Percentiles rank a stretch among this genome's conserved stretches.
These are phyloP conservation scores for Alloteropsis semialata DNA, from an alignment of 176 grass and related monocot species.

Conservation along the genomic window DNA sequence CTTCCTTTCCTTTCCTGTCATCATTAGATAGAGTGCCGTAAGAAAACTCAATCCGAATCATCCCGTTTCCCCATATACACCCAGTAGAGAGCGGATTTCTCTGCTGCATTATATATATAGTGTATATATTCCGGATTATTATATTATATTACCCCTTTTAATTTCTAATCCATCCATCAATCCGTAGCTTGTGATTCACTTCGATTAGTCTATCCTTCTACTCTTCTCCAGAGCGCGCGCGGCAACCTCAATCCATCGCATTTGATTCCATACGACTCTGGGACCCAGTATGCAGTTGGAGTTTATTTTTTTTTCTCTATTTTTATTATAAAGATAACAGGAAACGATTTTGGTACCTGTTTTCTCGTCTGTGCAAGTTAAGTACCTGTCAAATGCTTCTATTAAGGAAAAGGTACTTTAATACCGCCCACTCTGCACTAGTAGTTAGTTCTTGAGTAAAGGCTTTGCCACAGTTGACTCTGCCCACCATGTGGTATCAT, in stretches of 20 bases:
- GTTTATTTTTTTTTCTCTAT: neutral
- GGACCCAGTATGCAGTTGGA: neutral
- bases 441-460: neutral
- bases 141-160: too few relatives aligned
- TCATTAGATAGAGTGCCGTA: neutral
- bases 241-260: neutral
- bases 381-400: neutral
- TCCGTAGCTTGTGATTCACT: neutral
- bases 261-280: neutral
- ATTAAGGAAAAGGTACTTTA: neutral
- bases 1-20: neutral
- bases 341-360: neutral
- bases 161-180: neutral
- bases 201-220: neutral
- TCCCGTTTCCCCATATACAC: neutral
- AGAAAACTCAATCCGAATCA: neutral
- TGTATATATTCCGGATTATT: neutral
- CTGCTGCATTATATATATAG: too few relatives aligned
- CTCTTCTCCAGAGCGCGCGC: neutral
- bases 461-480: constrained; percentile 8
- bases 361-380: too few relatives aligned
- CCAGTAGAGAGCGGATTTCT: neutral
- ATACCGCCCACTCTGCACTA: neutral
- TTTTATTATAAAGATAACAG: too few relatives aligned
- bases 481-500: neutral